A percentile compares a stretch with the other conserved stretches of the same genome.
Conservation (phyloP, 2,329 filamentous ascomycete species). For the Colletotrichum shisoi region DNA sequence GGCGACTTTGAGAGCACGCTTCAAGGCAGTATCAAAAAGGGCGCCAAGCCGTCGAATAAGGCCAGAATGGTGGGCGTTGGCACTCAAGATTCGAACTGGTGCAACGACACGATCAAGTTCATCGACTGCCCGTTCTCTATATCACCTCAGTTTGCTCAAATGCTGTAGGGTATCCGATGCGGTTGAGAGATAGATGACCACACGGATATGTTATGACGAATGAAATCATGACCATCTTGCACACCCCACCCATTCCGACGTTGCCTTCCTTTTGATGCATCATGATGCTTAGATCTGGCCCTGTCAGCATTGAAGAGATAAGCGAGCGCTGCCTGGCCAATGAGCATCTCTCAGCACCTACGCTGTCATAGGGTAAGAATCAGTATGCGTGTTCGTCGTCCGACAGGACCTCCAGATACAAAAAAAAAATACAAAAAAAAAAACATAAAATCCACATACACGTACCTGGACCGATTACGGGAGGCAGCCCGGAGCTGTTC, state of each 20-base stretch:
- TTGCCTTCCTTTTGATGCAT: constrained; percentile 1
- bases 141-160: constrained; percentile 32
- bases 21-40: constrained; percentile 40
- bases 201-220: constrained; percentile 17
- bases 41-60: constrained; percentile 39
- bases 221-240: constrained; percentile 20
- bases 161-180: constrained; percentile 8
- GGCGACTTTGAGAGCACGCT: constrained; percentile 46
- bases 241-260: neutral
- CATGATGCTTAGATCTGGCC: constrained; percentile 18
- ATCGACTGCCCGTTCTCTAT: constrained; percentile 41
- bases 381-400: neutral
- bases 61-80: constrained; percentile 43
- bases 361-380: neutral
- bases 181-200: neutral
- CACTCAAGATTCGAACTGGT: constrained; percentile 44
- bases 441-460: too few species aligned
- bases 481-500: constrained; percentile 5
- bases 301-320: neutral
- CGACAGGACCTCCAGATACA: too few species aligned
- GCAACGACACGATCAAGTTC: constrained; percentile 44
- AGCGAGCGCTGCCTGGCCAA: constrained; percentile 5
- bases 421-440: too few species aligned
- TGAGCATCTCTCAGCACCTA: neutral
- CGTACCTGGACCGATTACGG: neutral